Base-by-base conservation (phyloP, 352 stramenopile species). In the Phytophthora brassicae region DNA sequence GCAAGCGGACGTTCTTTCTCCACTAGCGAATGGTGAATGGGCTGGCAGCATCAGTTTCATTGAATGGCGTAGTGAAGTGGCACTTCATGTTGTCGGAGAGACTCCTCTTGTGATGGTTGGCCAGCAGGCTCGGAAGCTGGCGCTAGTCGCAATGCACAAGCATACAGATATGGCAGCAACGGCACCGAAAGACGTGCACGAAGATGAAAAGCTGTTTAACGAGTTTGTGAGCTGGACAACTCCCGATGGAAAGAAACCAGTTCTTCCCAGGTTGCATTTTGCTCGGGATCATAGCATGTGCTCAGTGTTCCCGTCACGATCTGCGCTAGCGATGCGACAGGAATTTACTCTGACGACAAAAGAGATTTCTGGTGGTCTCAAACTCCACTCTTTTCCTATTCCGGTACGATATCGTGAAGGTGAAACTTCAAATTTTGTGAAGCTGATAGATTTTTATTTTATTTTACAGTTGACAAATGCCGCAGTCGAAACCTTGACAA, bases 281-380 rank as follows among this genome's bases (percentile, higher is more conserved):
- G 74, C 84, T 4, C 78, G 80, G 7, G 74, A 93, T 54, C 78
- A 80, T 46, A 94, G 84, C 51, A 62, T 90, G 6, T 93, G 78
- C 61, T 79, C 72, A 3, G 85, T 95, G 24, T 80, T 81, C 14
- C 81, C 85, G 0, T 72, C 79, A 19, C 58, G 64, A 14, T 76
- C 66, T 4, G 58, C 77, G 14, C 29, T 81, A n/a, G 74, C 66
- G 9, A 89, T 95, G 81, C 78, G 79, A 19, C 83, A 92, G 47
- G 86, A 95, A 36, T 94, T 81, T 48, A 84, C 80, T 6, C 69
- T 95, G 23, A 86, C 84, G 47, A 95, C 86, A 1, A 95, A 92
- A 52, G 86, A 95, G 55, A 95, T 94, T 50, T 92, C 85, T 0
- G 84, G 85, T 19, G 86, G 84, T 3, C 63, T 95, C 6, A 84